Evolutionary conservation across 306 rosid genomes (phyloP).

Genomic region (Trifolium subterraneum): DNA sequence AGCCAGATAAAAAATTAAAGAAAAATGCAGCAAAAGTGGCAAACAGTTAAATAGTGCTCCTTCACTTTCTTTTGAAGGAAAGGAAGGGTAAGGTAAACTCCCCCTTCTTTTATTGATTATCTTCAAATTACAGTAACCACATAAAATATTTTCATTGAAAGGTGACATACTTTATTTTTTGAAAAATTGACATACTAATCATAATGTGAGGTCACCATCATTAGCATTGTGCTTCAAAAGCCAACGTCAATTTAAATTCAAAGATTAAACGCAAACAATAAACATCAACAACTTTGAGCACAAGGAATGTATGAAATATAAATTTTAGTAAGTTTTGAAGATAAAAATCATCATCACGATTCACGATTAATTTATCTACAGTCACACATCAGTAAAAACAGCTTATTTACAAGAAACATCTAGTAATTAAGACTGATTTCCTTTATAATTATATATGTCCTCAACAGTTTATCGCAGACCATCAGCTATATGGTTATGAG

Average conservation of each 20-base stretch:
- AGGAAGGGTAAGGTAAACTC: not conserved
- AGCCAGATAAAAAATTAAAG: not conserved
- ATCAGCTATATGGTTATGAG: not conserved
- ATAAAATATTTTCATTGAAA: not conserved
- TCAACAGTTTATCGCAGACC: not conserved
- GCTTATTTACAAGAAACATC: slow-evolving; percentile 4
- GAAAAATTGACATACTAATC: not conserved
- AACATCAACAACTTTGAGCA: slow-evolving; percentile 23
- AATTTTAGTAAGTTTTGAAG: slow-evolving; percentile 18
- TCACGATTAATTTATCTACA: slow-evolving; percentile 11
- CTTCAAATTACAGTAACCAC: not conserved
- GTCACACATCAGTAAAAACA: not conserved
- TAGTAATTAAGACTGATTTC: not conserved
- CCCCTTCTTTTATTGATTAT: not conserved
- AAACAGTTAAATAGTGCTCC: not conserved
- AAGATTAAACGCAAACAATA: not conserved
- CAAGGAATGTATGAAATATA: slow-evolving; percentile 1
- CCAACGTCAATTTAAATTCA: slow-evolving; percentile 20
- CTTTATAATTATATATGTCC: not conserved
- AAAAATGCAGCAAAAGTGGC: not conserved
- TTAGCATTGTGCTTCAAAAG: not conserved
- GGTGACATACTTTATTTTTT: not conserved
- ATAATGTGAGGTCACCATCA: not conserved
- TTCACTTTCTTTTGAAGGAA: not conserved
- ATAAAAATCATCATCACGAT: slow-evolving; percentile 1